Conservation (phyloP, 2,329 filamentous ascomycete genomes). For the Clonostachys chloroleuca region DNA sequence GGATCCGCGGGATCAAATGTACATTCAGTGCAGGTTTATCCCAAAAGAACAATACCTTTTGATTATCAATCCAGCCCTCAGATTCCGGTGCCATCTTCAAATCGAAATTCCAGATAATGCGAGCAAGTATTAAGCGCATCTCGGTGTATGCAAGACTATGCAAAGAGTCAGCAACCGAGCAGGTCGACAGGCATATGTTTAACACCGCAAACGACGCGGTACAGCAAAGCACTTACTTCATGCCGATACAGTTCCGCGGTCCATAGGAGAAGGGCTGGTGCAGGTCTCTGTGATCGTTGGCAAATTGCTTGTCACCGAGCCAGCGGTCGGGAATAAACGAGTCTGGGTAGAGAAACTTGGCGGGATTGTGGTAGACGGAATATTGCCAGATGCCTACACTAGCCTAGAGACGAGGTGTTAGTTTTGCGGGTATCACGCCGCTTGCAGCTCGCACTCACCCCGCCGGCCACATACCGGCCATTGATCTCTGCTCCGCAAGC, state of each 20-base stretch:
- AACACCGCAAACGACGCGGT: too few species aligned
- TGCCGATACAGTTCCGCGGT: background rate
- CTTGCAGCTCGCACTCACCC: background rate
- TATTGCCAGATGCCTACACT: too few species aligned
- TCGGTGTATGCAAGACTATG: background rate
- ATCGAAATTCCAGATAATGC: background rate
- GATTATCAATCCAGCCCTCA: background rate
- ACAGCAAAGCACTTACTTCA: background rate
- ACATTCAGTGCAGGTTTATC: conserved; percentile 1
- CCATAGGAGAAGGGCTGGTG: background rate
- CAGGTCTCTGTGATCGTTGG: background rate
- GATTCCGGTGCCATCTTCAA: background rate
- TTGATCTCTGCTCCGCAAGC: background rate
- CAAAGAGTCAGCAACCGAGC: background rate
- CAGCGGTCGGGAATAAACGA: too few species aligned
- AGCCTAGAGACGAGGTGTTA: too few species aligned
- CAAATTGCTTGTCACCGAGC: background rate
- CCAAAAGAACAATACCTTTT: background rate
- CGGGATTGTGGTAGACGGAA: too few species aligned
- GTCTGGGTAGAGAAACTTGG: conserved; percentile 20
- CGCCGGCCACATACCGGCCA: background rate
- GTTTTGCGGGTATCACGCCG: too few species aligned
- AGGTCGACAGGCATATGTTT: too few species aligned
- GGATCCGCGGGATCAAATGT: too few species aligned
- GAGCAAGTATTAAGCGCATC: background rate